phyloP scores from a whole-genome alignment of 371 early-diverging fungal genomes.

The Mortierella sp. region DNA sequence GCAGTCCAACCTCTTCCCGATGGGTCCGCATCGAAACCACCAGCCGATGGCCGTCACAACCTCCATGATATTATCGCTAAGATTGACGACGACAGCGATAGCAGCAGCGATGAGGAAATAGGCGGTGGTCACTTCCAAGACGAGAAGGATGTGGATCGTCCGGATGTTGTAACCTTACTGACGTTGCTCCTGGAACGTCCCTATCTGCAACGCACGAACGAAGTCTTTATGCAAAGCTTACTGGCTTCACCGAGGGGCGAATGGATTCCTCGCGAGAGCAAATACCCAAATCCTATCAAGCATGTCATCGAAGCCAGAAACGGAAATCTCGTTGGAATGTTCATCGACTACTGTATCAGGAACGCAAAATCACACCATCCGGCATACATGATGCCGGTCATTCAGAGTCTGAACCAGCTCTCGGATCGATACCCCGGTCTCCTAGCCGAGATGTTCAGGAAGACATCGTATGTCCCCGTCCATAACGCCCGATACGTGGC shows the following conservation, averaged over 20 bases:
- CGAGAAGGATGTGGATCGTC: not conserved
- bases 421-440: slow-evolving; percentile 41
- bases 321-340: slow-evolving; percentile 23
- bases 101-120: not conserved
- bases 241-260: slow-evolving; percentile 37
- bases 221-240: slow-evolving; percentile 38
- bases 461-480: slow-evolving; percentile 44
- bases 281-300: slow-evolving; percentile 35
- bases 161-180: slow-evolving; percentile 29
- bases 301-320: slow-evolving; percentile 44
- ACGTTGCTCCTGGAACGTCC: slow-evolving; percentile 39
- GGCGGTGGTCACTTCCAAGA: not conserved
- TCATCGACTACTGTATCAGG: slow-evolving; percentile 48
- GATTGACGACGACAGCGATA: not conserved
- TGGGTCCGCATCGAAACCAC: not conserved
- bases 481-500: slow-evolving; percentile 42
- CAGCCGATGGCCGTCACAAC: not conserved
- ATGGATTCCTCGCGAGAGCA: slow-evolving; percentile 52
- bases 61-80: not conserved
- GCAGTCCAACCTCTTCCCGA: not conserved
- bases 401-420: slow-evolving; percentile 47
- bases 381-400: slow-evolving; percentile 46
- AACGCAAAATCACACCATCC: slow-evolving; percentile 53
- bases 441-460: slow-evolving; percentile 45
- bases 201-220: slow-evolving; percentile 23